Evolutionary conservation across 352 stramenopile genomes (phyloP).

Genomic region (Phytopythium chamaehyphon): DNA sequence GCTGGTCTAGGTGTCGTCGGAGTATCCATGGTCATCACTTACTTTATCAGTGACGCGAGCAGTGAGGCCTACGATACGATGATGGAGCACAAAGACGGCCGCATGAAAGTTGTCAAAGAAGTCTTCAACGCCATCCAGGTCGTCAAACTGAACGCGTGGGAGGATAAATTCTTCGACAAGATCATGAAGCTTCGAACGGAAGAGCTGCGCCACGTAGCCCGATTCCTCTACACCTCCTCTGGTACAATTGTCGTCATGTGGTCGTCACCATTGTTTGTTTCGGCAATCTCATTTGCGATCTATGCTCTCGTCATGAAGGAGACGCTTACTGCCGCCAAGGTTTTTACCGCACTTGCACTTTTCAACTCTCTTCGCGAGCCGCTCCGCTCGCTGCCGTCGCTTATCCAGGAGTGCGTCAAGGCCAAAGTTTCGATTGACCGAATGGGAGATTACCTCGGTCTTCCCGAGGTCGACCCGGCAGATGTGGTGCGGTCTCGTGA

Average conservation of each 20-base stretch:
- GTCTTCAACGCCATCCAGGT: constrained; percentile 90
- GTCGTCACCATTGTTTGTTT: constrained; percentile 38
- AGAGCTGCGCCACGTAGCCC: constrained; percentile 62
- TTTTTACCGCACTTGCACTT: constrained; percentile 49
- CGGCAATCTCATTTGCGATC: constrained; percentile 34
- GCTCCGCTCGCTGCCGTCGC: constrained; percentile 23
- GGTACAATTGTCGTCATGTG: constrained; percentile 57
- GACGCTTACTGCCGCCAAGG: constrained; percentile 38
- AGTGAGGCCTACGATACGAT: constrained; percentile 56
- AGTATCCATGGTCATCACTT: constrained; percentile 27
- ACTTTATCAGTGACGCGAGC: constrained; percentile 39
- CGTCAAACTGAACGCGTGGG: constrained; percentile 96
- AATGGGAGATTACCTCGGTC: constrained; percentile 29
- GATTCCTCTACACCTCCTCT: constrained; percentile 36
- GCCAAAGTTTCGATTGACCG: constrained; percentile 32
- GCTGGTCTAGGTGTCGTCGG: constrained; percentile 32
- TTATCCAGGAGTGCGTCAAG: constrained; percentile 38
- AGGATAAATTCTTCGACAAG: constrained; percentile 61
- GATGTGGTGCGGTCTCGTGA: constrained; percentile 19
- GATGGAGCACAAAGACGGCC: constrained; percentile 82
- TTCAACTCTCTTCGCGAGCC: constrained; percentile 43
- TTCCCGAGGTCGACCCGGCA: constrained; percentile 19
- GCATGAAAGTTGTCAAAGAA: constrained; percentile 90
- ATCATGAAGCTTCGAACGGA: constrained; percentile 44
- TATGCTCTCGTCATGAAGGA: constrained; percentile 38